Conservation (phyloP, 345 rosid genomes). For the Nasturtium officinale region DNA sequence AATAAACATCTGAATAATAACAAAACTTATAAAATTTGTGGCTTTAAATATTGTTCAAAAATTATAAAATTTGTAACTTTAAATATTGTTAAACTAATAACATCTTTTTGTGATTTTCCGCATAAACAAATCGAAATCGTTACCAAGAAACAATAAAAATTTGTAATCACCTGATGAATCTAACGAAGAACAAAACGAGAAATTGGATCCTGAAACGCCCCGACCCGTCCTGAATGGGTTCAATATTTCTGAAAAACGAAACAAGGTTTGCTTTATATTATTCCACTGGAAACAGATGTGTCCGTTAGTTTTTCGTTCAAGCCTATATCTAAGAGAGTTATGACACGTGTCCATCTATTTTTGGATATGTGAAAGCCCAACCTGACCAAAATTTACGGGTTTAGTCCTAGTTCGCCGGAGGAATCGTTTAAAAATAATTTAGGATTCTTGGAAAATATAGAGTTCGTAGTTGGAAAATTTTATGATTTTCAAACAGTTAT, state of each 20-base stretch:
- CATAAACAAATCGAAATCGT: not conserved
- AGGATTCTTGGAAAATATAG: no score
- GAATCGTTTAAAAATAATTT: not conserved
- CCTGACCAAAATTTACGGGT: slow-evolving; percentile 1
- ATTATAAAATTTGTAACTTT: no score
- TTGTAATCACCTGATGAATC: slow-evolving; percentile 28
- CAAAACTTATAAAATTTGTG: no score
- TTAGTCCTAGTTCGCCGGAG: slow-evolving; percentile 18
- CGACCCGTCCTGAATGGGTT: slow-evolving; percentile 20
- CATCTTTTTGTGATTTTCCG: no score
- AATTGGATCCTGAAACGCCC: slow-evolving; percentile 16
- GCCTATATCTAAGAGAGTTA: slow-evolving; percentile 24
- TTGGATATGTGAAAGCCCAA: not conserved
- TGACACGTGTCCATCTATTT: slow-evolving; percentile 32
- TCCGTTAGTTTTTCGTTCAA: slow-evolving; percentile 21
- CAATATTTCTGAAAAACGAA: slow-evolving; percentile 20
- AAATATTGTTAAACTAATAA: no score
- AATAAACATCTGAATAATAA: no score
- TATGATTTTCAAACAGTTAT: not conserved
- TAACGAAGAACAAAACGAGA: slow-evolving; percentile 11
- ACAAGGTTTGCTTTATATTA: slow-evolving; percentile 27
- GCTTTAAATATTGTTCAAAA: no score
- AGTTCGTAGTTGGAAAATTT: no score
- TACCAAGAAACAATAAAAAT: not conserved
- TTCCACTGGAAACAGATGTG: slow-evolving; percentile 15